Evolutionary conservation across 169 alveolate species (phyloP).

Genomic region (Plasmodium chabaudi): DNA sequence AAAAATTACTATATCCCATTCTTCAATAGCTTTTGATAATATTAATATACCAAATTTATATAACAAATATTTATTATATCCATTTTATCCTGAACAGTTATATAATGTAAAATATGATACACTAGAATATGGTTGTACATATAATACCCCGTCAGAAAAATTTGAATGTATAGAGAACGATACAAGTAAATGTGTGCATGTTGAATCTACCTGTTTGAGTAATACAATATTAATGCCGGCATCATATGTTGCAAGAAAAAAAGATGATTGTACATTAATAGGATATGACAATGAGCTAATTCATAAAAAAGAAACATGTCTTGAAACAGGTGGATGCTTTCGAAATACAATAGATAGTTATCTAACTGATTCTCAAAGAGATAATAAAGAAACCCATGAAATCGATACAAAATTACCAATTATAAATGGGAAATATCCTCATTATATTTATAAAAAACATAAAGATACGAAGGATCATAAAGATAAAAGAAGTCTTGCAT

Average conservation of each 20-base stretch:
- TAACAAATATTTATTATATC: slow-evolving; percentile 37
- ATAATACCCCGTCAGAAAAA: slow-evolving; percentile 5
- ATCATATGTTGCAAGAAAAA: slow-evolving; percentile 4
- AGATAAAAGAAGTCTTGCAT: slow-evolving; percentile 23
- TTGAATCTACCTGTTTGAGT: slow-evolving; percentile 49
- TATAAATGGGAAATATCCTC: slow-evolving; percentile 70
- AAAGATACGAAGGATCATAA: neutral
- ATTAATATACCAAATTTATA: slow-evolving; percentile 22
- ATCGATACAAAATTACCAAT: slow-evolving; percentile 38
- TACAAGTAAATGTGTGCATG: slow-evolving; percentile 13
- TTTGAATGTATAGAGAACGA: slow-evolving; percentile 68
- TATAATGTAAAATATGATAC: slow-evolving; percentile 54
- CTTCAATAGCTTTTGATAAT: slow-evolving; percentile 55
- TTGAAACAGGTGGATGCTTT: slow-evolving; percentile 4
- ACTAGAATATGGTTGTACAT: slow-evolving; percentile 64
- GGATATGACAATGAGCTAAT: slow-evolving; percentile 18
- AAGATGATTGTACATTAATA: slow-evolving; percentile 29
- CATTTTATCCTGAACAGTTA: slow-evolving; percentile 61
- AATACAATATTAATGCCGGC: slow-evolving; percentile 20
- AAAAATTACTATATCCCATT: slow-evolving; percentile 8
- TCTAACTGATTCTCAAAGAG: slow-evolving; percentile 24
- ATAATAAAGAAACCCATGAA: slow-evolving; percentile 25
- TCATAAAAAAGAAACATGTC: slow-evolving; percentile 8
- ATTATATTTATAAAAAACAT: slow-evolving; percentile 34
- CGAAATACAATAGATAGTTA: slow-evolving; percentile 31